phyloP scores from a whole-genome alignment of 2,329 filamentous ascomycete species.

The Orbilia oligospora region DNA sequence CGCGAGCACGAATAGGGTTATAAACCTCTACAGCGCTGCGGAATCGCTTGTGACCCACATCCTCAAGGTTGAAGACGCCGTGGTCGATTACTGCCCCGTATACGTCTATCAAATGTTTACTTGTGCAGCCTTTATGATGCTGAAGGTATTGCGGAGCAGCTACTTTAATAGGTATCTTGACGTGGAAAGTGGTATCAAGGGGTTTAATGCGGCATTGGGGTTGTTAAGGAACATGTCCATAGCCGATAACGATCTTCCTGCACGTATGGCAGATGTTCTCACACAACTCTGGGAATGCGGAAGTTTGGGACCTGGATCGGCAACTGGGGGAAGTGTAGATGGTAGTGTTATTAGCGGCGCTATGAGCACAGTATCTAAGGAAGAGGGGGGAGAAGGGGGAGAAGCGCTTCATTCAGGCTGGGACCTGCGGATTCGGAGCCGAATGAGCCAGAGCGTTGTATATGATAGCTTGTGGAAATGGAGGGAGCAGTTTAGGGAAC shows the following conservation, averaged over 20 bases:
- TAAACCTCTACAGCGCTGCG: slow-evolving; percentile 81
- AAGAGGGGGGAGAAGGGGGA: slow-evolving; percentile 45
- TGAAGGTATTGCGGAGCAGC: slow-evolving; percentile 81
- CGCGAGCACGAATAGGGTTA: slow-evolving; percentile 74
- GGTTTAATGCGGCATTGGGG: slow-evolving; percentile 80
- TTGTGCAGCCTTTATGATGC: slow-evolving; percentile 81
- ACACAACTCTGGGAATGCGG: slow-evolving; percentile 86
- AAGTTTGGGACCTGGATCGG: slow-evolving; percentile 69
- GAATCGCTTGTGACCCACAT: slow-evolving; percentile 76
- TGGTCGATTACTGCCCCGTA: slow-evolving; percentile 78
- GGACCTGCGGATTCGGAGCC: slow-evolving; percentile 84
- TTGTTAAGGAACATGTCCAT: slow-evolving; percentile 81
- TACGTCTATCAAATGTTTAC: slow-evolving; percentile 89
- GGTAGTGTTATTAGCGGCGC: slow-evolving; percentile 70
- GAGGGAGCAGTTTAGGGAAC: slow-evolving; percentile 77
- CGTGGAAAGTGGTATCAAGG: slow-evolving; percentile 75
- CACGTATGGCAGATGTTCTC: slow-evolving; percentile 85
- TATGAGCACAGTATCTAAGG: slow-evolving; percentile 36
- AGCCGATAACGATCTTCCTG: slow-evolving; percentile 82
- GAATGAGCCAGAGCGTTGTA: slow-evolving; percentile 87
- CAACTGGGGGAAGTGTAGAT: slow-evolving; percentile 67
- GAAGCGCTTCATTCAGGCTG: slow-evolving; percentile 68
- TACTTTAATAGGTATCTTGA: slow-evolving; percentile 82
- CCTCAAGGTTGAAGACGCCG: slow-evolving; percentile 73
- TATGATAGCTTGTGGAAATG: slow-evolving; percentile 89